Base-by-base conservation (phyloP, 768 basidiomycete species). In the Pisolithus marmoratus region DNA sequence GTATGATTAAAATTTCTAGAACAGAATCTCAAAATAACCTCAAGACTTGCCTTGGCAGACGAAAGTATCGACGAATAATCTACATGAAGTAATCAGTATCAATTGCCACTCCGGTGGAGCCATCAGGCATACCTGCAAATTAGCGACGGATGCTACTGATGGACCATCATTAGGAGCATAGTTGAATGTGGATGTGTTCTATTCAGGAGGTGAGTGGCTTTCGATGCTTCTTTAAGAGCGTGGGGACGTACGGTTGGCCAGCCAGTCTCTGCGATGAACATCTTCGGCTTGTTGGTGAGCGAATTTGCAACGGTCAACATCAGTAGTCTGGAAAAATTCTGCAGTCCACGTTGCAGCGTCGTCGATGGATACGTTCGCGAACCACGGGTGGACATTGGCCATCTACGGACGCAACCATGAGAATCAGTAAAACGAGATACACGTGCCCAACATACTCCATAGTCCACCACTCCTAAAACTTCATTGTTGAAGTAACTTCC, bases 231-330 rank as follows among this genome's bases (percentile, higher is more conserved):
- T 38, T 7, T 7, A 41, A 38, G 36, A 27, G 15, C 34, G 46
- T 19, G 22, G 14, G 42, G 14, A 61, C 77, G 47, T 68, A 87
- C 87, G 46, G 88, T 79, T 29, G 90, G 85, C 85, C 85, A 88
- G 48, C 89, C 89, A 14, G 94, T 96, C 74, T 99, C 96, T 1
- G 95, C 96, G 54, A 98, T 96, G 70, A 82, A 94, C 78, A 91
- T 84, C 42, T 74, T 63, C 0, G 94, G 92, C 4, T 80, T 75
- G 66, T 94, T 95, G 5, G 80, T n/a, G 20, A 87, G 72, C 0
- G 56, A 48, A 8, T 69, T 56, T 1, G 91, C 87, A n/a, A 71
- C n/a, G 63, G 7, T 58, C 68, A 5, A 90, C 77, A 62, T 94
- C 77, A n/a, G 69, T 77, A 9, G 74, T 63, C 53, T 84, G 60